Evolutionary conservation across 371 early-diverging fungal species (phyloP).

Genomic region (Dinochytrium kinnereticum): DNA sequence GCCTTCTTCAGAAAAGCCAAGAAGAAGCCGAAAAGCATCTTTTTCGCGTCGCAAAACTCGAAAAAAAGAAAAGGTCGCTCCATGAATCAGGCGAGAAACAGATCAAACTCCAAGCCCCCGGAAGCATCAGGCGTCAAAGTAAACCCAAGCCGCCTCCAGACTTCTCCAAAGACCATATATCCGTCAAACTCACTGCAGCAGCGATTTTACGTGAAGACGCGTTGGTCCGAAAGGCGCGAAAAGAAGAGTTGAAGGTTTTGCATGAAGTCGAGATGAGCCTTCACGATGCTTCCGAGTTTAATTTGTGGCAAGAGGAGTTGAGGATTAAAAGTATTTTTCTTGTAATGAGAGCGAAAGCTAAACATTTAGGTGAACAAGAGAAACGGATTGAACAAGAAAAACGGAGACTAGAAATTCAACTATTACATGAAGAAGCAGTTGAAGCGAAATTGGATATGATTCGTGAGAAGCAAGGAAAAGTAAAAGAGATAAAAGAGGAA

Average conservation of each 20-base stretch:
- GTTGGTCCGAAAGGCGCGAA: slow-evolving; percentile 38
- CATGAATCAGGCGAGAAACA: neutral
- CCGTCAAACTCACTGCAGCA: slow-evolving; percentile 51
- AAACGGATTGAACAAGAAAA: slow-evolving; percentile 41
- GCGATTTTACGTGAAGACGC: slow-evolving; percentile 56
- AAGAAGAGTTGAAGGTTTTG: slow-evolving; percentile 37
- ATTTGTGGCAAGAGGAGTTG: slow-evolving; percentile 41
- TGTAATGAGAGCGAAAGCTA: neutral
- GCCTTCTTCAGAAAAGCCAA: slow-evolving; percentile 29
- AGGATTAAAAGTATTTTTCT: slow-evolving; percentile 38
- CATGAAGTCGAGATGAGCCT: slow-evolving; percentile 44
- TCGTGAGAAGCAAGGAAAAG: slow-evolving; percentile 44
- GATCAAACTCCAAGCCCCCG: no score
- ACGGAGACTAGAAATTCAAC: slow-evolving; percentile 50
- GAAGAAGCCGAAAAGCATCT: slow-evolving; percentile 30
- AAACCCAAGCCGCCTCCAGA: slow-evolving; percentile 6
- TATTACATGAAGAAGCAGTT: slow-evolving; percentile 54
- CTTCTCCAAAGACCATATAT: slow-evolving; percentile 23
- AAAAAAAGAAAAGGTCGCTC: slow-evolving; percentile 12
- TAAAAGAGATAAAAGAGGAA: slow-evolving; percentile 37
- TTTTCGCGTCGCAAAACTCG: slow-evolving; percentile 39
- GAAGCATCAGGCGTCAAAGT: no score
- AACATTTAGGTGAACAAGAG: slow-evolving; percentile 44
- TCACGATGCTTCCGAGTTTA: slow-evolving; percentile 44
- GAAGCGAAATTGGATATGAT: slow-evolving; percentile 44